Evolutionary conservation across 768 basidiomycete species (phyloP), one percentile per base, ranked within the genome.

Genomic region (Amanita pseudoporphyria): DNA sequence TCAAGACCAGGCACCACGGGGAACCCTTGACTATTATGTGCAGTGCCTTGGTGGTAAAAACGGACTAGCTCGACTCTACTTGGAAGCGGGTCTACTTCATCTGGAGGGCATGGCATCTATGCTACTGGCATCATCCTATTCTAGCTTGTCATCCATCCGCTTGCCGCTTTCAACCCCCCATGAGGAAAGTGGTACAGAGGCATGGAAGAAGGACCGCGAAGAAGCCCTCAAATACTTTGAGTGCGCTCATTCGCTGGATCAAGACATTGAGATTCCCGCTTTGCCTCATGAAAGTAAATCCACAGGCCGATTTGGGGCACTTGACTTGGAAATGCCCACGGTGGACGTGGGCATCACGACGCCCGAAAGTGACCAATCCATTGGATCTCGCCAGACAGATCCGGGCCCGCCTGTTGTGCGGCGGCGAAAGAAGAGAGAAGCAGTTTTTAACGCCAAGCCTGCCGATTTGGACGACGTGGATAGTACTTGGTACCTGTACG

Each of bases 51-150:
- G 87, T 19, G 84, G 86, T 28, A 57, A 71, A n/a, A 60, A 62
- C 14, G 83, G 82, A 0, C 69, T 89, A 2, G 87, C 84, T 1
- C 82, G 80, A 51, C 77, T 90, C 7, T 89, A 87, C 63, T 67
- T 86, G 5, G 84, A 87, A 62, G 83, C 84, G 4, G 87, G 87
- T 3, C 70, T 88, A 22, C 76, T 90, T 26, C 79, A 89, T 59
- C 71, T 89, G n/a, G 87, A 90, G 62, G 87, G 87, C 6, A 76
- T 84, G 12, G 86, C 87, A 14, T 74, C 81, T 0, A 69, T 71
- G n/a, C 71, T 89, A 26, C 74, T 88, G 26, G 73, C 83, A 4
- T 78, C 84, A 3, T 85, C 87, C 1, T 83, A 82, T 58, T 81
- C 84, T 14, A 85, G 83, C 36, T 72, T 89, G 18, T 84, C 87